Conservation (phyloP, 2,329 filamentous ascomycete genomes). For the Colletotrichum orbiculare region DNA sequence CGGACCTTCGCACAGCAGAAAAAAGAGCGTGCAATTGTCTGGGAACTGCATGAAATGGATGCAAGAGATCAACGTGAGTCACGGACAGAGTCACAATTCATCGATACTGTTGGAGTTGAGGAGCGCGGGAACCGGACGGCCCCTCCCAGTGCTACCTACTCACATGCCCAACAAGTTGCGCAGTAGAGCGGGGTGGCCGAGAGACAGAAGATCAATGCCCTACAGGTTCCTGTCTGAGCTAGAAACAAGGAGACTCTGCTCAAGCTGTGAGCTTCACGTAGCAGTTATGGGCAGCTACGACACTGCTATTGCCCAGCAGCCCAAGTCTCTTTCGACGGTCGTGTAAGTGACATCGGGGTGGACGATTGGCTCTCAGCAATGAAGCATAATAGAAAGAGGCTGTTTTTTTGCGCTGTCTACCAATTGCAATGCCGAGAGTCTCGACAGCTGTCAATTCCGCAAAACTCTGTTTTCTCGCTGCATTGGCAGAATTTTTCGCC, state of each 20-base stretch:
- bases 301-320: no score
- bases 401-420: background rate
- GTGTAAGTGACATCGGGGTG: no score
- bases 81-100: background rate
- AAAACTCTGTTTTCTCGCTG: conserved; percentile 31
- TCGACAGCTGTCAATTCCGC: conserved; percentile 6
- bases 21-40: conserved; percentile 21
- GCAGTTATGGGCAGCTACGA: background rate
- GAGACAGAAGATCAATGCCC: conserved; percentile 2
- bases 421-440: conserved; percentile 21
- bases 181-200: conserved; percentile 18
- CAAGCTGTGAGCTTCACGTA: conserved; percentile 1
- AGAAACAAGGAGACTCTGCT: conserved; percentile 2
- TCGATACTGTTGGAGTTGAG: conserved; percentile 5
- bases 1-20: conserved; percentile 17
- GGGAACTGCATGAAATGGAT: conserved; percentile 18
- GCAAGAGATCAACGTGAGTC: conserved; percentile 20
- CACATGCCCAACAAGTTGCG: conserved; percentile 6
- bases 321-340: no score
- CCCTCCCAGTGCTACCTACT: background rate
- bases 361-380: no score
- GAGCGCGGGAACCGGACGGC: background rate
- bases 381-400: no score
- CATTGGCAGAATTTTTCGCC: conserved; percentile 31
- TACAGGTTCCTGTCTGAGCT: conserved; percentile 24